A percentile compares a stretch with the other conserved stretches of the same genome.
phyloP scores from a whole-genome alignment of 768 basidiomycete species.

The Suillus subluteus region DNA sequence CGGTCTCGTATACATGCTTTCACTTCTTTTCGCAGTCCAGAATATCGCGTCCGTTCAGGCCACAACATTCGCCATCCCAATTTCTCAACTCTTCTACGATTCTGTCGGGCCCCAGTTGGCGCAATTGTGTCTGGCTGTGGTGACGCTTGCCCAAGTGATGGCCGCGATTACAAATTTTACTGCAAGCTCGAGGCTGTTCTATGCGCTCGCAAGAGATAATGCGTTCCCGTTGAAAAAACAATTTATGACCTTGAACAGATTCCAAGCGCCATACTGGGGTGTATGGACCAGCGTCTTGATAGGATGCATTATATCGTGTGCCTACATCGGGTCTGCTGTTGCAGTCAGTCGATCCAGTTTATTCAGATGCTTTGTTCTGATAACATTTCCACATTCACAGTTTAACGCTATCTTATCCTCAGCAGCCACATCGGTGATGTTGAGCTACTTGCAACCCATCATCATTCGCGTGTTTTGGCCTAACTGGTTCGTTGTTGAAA shows the following conservation, averaged over 20 bases:
- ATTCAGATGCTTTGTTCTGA: background rate
- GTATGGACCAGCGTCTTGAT: conserved; percentile 57
- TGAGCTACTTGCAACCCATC: conserved; percentile 61
- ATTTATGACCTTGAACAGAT: conserved; percentile 55
- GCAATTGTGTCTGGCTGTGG: conserved; percentile 53
- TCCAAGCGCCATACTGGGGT: conserved; percentile 58
- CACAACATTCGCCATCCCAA: conserved; percentile 58
- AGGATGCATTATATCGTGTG: conserved; percentile 58
- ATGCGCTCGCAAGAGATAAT: conserved; percentile 58
- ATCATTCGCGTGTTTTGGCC: conserved; percentile 63
- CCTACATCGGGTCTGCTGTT: conserved; percentile 59
- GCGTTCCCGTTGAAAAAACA: conserved; percentile 49
- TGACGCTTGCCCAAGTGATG: conserved; percentile 53
- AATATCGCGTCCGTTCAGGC: conserved; percentile 51
- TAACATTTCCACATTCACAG: conserved; percentile 22
- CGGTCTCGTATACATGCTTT: conserved; percentile 60
- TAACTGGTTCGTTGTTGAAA: conserved; percentile 39
- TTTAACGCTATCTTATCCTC: conserved; percentile 62
- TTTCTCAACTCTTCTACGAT: conserved; percentile 60
- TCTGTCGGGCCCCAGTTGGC: conserved; percentile 51
- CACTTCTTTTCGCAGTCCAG: conserved; percentile 60
- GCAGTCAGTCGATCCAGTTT: conserved; percentile 42
- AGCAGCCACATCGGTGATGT: conserved; percentile 60
- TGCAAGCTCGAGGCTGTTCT: conserved; percentile 59
- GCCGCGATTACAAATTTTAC: conserved; percentile 62